These are phyloP conservation scores for Pyricularia sp. DNA, from an alignment of 2,329 filamentous ascomycete genomes.

Conservation along the genomic window DNA sequence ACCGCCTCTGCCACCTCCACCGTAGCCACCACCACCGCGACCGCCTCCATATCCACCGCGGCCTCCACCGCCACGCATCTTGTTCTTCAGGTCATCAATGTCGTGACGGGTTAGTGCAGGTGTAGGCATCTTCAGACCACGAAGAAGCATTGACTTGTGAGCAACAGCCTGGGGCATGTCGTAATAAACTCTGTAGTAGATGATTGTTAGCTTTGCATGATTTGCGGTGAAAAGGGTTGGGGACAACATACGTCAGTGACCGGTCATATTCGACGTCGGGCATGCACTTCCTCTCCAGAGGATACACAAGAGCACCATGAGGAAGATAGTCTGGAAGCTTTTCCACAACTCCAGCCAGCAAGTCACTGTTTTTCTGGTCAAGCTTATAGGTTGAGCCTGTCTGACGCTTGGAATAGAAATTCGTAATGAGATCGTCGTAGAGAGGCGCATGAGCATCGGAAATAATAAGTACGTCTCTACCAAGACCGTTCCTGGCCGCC, in stretches of 20 bases:
- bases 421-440: slow-evolving; percentile 73
- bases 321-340: slow-evolving; percentile 81
- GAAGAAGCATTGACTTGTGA: slow-evolving; percentile 91
- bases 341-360: slow-evolving; percentile 69
- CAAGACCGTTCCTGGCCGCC: slow-evolving; percentile 65
- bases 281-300: slow-evolving; percentile 62
- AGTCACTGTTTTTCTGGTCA: slow-evolving; percentile 65
- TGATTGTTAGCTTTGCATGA: not conserved
- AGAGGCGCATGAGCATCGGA: slow-evolving; percentile 71
- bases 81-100: slow-evolving; percentile 61
- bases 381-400: slow-evolving; percentile 58
- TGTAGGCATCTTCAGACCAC: slow-evolving; percentile 65
- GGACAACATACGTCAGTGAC: slow-evolving; percentile 62
- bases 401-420: slow-evolving; percentile 89
- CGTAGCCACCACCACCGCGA: not conserved
- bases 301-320: slow-evolving; percentile 70
- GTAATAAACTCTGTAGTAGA: slow-evolving; percentile 63
- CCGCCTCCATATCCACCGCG: slow-evolving; percentile 58
- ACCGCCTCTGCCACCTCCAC: not conserved
- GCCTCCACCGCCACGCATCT: slow-evolving; percentile 43
- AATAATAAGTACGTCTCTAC: slow-evolving; percentile 73
- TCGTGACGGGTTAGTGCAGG: slow-evolving; percentile 68
- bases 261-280: slow-evolving; percentile 76
- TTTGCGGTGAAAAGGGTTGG: not conserved
- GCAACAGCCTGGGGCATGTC: slow-evolving; percentile 63